Evolutionary conservation across 2,329 filamentous ascomycete genomes (phyloP).

Genomic region (Zalaria obscura): DNA sequence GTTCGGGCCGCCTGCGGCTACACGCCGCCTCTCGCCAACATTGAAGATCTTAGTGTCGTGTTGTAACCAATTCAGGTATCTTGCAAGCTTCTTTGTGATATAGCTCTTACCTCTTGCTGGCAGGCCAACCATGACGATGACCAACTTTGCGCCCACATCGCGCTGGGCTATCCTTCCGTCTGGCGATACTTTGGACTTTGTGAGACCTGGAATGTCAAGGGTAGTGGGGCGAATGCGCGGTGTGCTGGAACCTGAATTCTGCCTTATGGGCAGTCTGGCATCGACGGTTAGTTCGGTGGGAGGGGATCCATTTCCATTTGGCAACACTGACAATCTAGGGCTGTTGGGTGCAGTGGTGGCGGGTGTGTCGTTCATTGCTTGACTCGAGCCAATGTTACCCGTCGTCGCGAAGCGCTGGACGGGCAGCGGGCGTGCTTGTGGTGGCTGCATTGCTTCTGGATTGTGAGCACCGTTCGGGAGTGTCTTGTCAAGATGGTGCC

Average conservation of each 20-base stretch:
- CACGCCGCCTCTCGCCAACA: slow-evolving; percentile 77
- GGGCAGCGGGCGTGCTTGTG: slow-evolving; percentile 1
- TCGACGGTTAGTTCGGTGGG: slow-evolving; percentile 8
- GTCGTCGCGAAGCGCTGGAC: not conserved
- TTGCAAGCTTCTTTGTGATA: slow-evolving; percentile 93
- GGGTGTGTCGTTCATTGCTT: slow-evolving; percentile 48
- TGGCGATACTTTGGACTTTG: slow-evolving; percentile 85
- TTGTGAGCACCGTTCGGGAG: not conserved
- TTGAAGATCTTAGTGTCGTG: slow-evolving; percentile 96
- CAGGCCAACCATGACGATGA: slow-evolving; percentile 96
- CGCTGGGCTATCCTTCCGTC: slow-evolving; percentile 87
- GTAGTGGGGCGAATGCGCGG: slow-evolving; percentile 82
- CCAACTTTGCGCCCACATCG: slow-evolving; percentile 90
- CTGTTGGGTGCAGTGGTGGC: slow-evolving; percentile 47
- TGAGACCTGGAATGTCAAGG: slow-evolving; percentile 92
- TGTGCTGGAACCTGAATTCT: slow-evolving; percentile 63
- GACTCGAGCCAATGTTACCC: slow-evolving; percentile 1
- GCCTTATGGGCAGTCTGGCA: slow-evolving; percentile 49
- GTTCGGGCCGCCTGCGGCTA: slow-evolving; percentile 49
- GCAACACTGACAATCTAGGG: slow-evolving; percentile 42
- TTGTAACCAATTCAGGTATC: slow-evolving; percentile 94
- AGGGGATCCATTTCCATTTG: slow-evolving; percentile 2
- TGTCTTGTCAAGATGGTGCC: slow-evolving; percentile 4
- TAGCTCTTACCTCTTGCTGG: slow-evolving; percentile 95
- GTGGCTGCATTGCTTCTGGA: not conserved